A percentile compares a stretch with the other conserved stretches of the same genome.
These are phyloP conservation scores for Aristolochia fimbriata DNA, from an alignment of 164 flowering plant genomes.

Conservation along the genomic window DNA sequence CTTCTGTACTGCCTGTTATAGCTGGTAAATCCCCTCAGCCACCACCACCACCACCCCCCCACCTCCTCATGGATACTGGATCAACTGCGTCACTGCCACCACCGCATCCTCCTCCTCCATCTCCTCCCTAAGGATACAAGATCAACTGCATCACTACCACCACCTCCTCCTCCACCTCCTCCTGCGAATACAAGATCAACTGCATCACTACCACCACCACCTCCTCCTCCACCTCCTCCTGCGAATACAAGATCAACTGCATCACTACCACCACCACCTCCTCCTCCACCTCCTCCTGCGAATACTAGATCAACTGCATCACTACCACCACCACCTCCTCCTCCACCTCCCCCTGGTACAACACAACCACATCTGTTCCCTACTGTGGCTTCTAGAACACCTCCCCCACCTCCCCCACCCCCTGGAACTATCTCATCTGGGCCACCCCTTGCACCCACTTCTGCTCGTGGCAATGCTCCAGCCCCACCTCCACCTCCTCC, in stretches of 20 bases:
- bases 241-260: conserved; percentile 10
- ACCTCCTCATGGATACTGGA: too few relatives aligned
- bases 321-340: conserved; percentile 18
- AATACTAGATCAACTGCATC: too few relatives aligned
- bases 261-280: conserved; percentile 26
- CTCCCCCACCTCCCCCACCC: conserved; percentile 29
- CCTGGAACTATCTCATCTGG: conserved; percentile 12
- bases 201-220: conserved; percentile 8
- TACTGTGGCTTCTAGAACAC: conserved; percentile 15
- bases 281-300: conserved; percentile 20
- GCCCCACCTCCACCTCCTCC: conserved; percentile 31
- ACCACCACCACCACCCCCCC: conserved; percentile 17
- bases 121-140: too few relatives aligned
- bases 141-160: conserved; percentile 12
- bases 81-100: too few relatives aligned
- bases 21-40: conserved; percentile 20
- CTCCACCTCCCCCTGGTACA: conserved; percentile 20
- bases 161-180: conserved; percentile 24
- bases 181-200: not conserved
- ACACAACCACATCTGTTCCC: not conserved
- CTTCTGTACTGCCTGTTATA: conserved; percentile 1
- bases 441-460: not conserved
- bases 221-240: conserved; percentile 22
- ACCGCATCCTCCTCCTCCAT: too few relatives aligned
- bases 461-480: conserved; percentile 13